phyloP scores from a whole-genome alignment of 441 rosid genomes.

The Metrosideros polymorpha region DNA sequence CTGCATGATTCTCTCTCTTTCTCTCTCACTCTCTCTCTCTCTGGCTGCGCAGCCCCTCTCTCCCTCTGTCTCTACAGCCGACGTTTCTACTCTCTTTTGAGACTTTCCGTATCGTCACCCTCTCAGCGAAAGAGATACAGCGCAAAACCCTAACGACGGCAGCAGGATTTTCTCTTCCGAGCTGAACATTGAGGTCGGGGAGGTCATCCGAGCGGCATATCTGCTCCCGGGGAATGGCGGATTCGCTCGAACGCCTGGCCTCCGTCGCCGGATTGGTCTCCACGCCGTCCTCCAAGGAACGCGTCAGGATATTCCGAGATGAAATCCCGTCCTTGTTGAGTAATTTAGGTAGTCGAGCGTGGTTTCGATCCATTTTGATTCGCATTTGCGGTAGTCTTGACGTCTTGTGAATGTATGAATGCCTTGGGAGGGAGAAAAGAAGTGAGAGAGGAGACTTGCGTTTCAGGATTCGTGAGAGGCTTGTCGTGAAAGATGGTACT shows the following conservation, averaged over 20 bases:
- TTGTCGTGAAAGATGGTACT: background rate
- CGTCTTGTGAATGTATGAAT: background rate
- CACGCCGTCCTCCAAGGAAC: constrained; percentile 49
- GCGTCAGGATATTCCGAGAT: constrained; percentile 61
- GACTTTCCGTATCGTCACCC: background rate
- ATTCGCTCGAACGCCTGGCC: constrained; percentile 41
- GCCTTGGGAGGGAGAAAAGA: background rate
- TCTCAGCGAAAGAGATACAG: background rate
- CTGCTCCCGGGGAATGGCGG: constrained; percentile 26
- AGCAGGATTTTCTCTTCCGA: background rate
- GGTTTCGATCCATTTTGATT: background rate
- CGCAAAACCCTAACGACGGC: background rate
- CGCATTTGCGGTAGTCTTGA: background rate
- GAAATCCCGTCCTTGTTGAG: constrained; percentile 47
- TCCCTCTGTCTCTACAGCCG: background rate
- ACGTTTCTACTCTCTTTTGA: background rate
- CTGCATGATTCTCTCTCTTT: background rate
- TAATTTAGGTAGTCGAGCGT: constrained; percentile 29
- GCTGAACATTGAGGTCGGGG: background rate
- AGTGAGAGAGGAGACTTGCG: background rate
- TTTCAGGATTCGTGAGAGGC: background rate
- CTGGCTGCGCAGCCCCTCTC: background rate
- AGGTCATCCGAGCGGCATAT: background rate
- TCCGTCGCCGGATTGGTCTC: constrained; percentile 49
- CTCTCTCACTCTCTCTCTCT: background rate